Conservation (phyloP, 2,329 filamentous ascomycete species). For the Lojkania enalia region DNA sequence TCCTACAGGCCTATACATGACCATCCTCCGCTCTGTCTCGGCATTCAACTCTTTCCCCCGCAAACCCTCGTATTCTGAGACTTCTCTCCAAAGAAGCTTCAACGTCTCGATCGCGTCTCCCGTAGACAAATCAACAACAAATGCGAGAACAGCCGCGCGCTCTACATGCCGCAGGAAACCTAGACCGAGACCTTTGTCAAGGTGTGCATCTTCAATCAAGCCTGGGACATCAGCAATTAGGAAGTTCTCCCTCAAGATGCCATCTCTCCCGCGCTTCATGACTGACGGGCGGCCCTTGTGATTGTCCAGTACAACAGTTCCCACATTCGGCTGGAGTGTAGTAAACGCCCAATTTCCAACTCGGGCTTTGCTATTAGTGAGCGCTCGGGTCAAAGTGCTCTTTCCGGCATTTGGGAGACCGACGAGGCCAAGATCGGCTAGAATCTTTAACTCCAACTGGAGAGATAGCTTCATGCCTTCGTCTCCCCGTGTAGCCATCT, state of each 20-base stretch:
- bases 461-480: conserved; percentile 75
- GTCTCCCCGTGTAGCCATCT: conserved; percentile 88
- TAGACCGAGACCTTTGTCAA: conserved; percentile 87
- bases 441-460: conserved; percentile 88
- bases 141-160: conserved; percentile 87
- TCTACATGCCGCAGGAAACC: conserved; percentile 94
- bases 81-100: conserved; percentile 84
- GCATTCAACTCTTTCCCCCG: conserved; percentile 72
- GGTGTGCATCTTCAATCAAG: conserved; percentile 86
- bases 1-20: conserved; percentile 52
- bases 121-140: conserved; percentile 83
- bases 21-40: conserved; percentile 64
- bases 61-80: conserved; percentile 82
- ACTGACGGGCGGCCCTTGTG: conserved; percentile 72
- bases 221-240: conserved; percentile 96
- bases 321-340: conserved; percentile 91
- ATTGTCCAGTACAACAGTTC: conserved; percentile 90
- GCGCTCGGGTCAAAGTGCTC: conserved; percentile 82
- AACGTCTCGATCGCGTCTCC: conserved; percentile 80
- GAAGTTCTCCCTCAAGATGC: conserved; percentile 72
- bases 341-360: conserved; percentile 97
- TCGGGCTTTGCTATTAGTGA: conserved; percentile 86
- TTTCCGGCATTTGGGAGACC: conserved; percentile 96
- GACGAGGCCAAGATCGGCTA: conserved; percentile 93
- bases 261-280: conserved; percentile 50